A percentile compares a stretch with the other conserved stretches of the same genome.
Conservation (phyloP, 305 asterid species). For the Nicotiana rustica region DNA sequence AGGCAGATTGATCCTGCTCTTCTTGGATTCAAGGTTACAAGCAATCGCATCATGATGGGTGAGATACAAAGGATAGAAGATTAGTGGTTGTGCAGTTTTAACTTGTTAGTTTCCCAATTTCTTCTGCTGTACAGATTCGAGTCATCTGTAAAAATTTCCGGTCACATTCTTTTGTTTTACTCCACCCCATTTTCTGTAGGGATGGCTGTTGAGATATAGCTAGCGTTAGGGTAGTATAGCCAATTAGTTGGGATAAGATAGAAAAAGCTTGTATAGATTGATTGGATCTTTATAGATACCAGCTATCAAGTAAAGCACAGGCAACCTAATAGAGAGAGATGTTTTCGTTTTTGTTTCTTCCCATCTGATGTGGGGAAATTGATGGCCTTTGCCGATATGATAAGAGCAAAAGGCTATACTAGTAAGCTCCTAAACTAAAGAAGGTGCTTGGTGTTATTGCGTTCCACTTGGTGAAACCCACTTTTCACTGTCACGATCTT, state of each 20-base stretch:
- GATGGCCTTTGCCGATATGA: neutral
- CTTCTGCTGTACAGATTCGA: neutral
- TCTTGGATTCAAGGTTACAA: conserved; percentile 96
- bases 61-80: conserved; percentile 94
- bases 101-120: neutral
- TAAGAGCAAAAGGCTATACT: neutral
- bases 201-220: conserved; percentile 28
- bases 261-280: neutral
- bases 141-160: neutral
- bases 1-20: conserved; percentile 97
- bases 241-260: neutral
- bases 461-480: neutral
- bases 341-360: neutral
- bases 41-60: conserved; percentile 99
- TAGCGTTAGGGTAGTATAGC: conserved; percentile 2
- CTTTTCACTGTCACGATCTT: conserved; percentile 14
- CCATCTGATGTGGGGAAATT: neutral
- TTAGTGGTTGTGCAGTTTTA: conserved; percentile 41
- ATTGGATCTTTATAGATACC: neutral
- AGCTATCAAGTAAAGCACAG: neutral
- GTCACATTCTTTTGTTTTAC: conserved; percentile 27
- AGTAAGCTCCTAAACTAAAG: neutral
- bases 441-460: neutral
- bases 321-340: neutral
- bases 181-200: conserved; percentile 30